Evolutionary conservation across 768 basidiomycete species (phyloP), one percentile per base, ranked within the genome.

Genomic region (Gyrodon lividus): DNA sequence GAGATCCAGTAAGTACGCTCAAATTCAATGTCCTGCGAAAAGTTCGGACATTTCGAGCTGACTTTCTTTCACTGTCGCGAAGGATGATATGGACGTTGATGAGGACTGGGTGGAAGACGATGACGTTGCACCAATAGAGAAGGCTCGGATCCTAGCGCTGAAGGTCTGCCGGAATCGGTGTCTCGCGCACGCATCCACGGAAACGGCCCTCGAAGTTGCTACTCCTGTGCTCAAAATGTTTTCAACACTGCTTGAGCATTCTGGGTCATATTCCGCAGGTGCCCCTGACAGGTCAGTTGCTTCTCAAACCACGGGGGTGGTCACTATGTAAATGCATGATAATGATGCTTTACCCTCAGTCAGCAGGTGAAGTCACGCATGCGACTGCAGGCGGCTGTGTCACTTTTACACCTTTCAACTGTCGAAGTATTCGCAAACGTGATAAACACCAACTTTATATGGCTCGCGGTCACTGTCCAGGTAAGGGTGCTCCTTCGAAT

Each of bases 111-210:
- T 81, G 9, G 80, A 85, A 28, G 86, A 93, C 30, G 75, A 75
- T 0, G 76, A 84, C 3, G 65, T 96, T 19, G 63, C 81, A 0
- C 71, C 76, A 2, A 72, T 76, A 4, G 77, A 92, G 1, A 74
- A 72, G 39, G 88, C 91, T 0, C 92, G 91, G 63, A 64, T 97
- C 3, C 70, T 86, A 7, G 79, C 84, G 2, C 65, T 98, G 20
- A 94, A 97, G 68, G 78, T 95, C 5, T 86, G 85, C 64, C 79
- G 90, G 22, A 85, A 93, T 66, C 84, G 93, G 16, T 84, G 85
- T 62, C 73, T 96, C 12, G 80, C 87, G 0, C 86, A 87, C 59
- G 82, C 82, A 0, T 58, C 69, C 6, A 71, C 78, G 4, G 80
- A 83, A 2, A 73, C 77, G 6, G 84, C 89, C 6, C 54, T 81